Evolutionary conservation across 2,329 filamentous ascomycete species (phyloP).

Genomic region (Emergomyces africanus): DNA sequence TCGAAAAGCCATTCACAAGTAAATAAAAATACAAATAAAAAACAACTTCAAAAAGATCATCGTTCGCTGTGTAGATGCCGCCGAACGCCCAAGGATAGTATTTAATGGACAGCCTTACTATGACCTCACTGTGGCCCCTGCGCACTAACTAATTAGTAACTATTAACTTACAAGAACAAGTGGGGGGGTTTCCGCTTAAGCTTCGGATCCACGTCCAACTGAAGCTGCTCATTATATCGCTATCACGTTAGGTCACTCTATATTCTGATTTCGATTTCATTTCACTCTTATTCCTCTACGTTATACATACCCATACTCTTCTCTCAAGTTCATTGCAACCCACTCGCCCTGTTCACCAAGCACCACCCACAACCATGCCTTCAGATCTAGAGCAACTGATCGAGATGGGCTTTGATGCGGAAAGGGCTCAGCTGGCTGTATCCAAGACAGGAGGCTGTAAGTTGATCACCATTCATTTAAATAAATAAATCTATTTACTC

Average conservation of each 20-base stretch:
- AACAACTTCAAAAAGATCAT: not conserved
- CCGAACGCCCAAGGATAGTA: no score
- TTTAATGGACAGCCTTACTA: no score
- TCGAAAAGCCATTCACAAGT: not conserved
- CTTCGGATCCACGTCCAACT: not conserved
- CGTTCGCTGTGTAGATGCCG: no score
- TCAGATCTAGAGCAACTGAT: conserved; percentile 49
- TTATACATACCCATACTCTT: not conserved
- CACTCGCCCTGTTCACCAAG: not conserved
- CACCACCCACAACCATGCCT: conserved; percentile 20
- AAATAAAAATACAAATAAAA: not conserved
- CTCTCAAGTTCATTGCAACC: not conserved
- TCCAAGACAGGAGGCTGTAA: conserved; percentile 69
- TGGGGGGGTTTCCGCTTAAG: not conserved
- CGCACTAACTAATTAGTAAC: not conserved
- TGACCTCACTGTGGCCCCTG: no score
- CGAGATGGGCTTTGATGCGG: conserved; percentile 68
- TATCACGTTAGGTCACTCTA: no score
- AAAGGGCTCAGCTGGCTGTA: conserved; percentile 69
- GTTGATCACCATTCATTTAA: conserved; percentile 23
- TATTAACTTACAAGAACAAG: no score
- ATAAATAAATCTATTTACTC: not conserved
- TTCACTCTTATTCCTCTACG: not conserved
- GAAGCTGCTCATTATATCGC: not conserved
- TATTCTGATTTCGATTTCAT: not conserved